phyloP scores from a whole-genome alignment of 768 basidiomycete genomes.

The Leccinum pellstonianum region DNA sequence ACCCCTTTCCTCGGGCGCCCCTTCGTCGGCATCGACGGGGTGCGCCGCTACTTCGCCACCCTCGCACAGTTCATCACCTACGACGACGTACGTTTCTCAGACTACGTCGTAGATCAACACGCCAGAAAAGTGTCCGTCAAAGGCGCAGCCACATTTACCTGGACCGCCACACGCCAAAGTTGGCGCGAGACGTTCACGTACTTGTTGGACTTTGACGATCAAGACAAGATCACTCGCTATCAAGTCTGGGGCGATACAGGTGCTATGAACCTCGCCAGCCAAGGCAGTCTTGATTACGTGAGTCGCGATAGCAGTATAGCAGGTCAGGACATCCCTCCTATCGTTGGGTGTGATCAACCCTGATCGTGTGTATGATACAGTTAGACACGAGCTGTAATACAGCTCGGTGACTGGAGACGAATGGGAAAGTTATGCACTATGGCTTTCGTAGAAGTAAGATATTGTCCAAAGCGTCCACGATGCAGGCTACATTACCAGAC shows the following conservation, averaged over 20 bases:
- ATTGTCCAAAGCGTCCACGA: conserved; percentile 14
- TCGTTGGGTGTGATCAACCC: background rate
- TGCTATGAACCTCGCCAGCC: conserved; percentile 57
- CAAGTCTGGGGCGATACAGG: conserved; percentile 72
- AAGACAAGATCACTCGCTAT: conserved; percentile 53
- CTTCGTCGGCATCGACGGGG: conserved; percentile 45
- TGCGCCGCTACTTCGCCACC: conserved; percentile 49
- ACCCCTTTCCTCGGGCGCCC: conserved; percentile 60
- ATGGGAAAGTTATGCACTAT: background rate
- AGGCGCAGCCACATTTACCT: conserved; percentile 55
- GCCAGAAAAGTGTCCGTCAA: conserved; percentile 51
- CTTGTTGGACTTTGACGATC: conserved; percentile 58
- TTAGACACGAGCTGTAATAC: conserved; percentile 4
- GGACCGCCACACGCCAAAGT: conserved; percentile 49
- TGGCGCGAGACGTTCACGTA: conserved; percentile 67
- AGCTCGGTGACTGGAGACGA: background rate
- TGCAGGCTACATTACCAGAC: conserved; percentile 19
- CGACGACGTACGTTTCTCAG: conserved; percentile 51
- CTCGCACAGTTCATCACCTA: conserved; percentile 48
- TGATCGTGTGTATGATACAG: conserved; percentile 16
- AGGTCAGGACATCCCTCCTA: background rate
- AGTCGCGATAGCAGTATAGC: background rate
- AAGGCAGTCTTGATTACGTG: conserved; percentile 39
- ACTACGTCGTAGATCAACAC: conserved; percentile 53
- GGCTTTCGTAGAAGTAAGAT: background rate